Evolutionary conservation across 345 rosid species (phyloP).

Genomic region (Populus nigra): DNA sequence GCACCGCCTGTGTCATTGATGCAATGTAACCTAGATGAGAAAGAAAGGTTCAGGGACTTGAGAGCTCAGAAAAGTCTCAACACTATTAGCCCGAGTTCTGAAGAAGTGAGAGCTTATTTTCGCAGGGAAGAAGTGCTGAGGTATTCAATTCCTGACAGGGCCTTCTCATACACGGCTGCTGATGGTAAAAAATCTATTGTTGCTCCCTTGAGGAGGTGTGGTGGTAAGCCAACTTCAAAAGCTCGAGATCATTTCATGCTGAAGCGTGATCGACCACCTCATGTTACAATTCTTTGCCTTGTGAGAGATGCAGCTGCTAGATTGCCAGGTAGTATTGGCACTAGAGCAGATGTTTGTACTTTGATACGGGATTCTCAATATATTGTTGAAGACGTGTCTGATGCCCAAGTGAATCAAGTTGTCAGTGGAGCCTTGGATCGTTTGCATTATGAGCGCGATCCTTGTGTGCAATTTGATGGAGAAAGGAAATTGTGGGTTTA

Average conservation of each 20-base stretch:
- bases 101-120: conserved; percentile 87
- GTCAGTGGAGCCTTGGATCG: conserved; percentile 99
- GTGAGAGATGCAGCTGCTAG: conserved; percentile 99
- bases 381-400: conserved; percentile 88
- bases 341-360: conserved; percentile 99
- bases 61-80: conserved; percentile 98
- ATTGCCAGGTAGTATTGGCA: conserved; percentile 97
- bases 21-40: conserved; percentile 87
- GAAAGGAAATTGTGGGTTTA: conserved; percentile 98
- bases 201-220: conserved; percentile 98
- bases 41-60: conserved; percentile 93
- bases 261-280: conserved; percentile 98
- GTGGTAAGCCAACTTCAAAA: conserved; percentile 99
- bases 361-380: conserved; percentile 92
- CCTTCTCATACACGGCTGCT: conserved; percentile 93
- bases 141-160: conserved; percentile 97
- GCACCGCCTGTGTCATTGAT: conserved; percentile 78
- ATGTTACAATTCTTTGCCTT: conserved; percentile 95
- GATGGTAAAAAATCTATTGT: conserved; percentile 96
- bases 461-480: conserved; percentile 89
- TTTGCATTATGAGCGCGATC: conserved; percentile 96
- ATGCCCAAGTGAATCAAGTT: conserved; percentile 87
- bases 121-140: conserved; percentile 87
- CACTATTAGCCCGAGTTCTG: conserved; percentile 77
- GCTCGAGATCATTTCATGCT: conserved; percentile 99